These are phyloP conservation scores for Citeromyces hawaiiensis DNA, from an alignment of 1,139 yeast genomes.

Conservation along the genomic window DNA sequence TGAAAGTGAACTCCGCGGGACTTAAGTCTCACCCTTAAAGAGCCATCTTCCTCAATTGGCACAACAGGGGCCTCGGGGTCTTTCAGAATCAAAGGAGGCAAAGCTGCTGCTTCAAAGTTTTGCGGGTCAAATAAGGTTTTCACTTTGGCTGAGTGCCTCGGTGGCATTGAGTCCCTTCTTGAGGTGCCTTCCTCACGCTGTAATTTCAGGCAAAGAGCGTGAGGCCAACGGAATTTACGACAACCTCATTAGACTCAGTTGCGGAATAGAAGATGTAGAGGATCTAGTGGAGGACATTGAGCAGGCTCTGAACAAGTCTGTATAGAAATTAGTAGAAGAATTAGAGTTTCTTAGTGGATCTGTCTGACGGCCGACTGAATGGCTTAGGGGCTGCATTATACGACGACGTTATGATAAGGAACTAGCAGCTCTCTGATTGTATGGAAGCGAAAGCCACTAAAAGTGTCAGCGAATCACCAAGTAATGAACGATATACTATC, in stretches of 20 bases:
- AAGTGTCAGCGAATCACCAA: too few species aligned
- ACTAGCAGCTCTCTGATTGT: too few species aligned
- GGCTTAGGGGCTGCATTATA: too few species aligned
- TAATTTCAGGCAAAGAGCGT: slow-evolving; percentile 72
- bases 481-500: too few species aligned
- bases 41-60: slow-evolving; percentile 57
- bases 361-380: too few species aligned
- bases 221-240: slow-evolving; percentile 75
- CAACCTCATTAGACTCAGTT: slow-evolving; percentile 71
- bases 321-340: slow-evolving; percentile 1
- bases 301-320: slow-evolving; percentile 43
- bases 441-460: too few species aligned
- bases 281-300: slow-evolving; percentile 65
- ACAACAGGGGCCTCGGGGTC: slow-evolving; percentile 82
- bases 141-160: slow-evolving; percentile 82
- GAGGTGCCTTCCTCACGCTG: slow-evolving; percentile 95
- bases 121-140: slow-evolving; percentile 64
- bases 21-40: slow-evolving; percentile 52
- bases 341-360: slow-evolving; percentile 10
- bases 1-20: slow-evolving; percentile 75
- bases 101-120: slow-evolving; percentile 61
- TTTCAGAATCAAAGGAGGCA: slow-evolving; percentile 77
- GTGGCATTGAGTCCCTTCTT: slow-evolving; percentile 78
- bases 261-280: slow-evolving; percentile 77
- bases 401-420: too few species aligned